These are phyloP conservation scores for Chaetomiaceae sp. DNA, from an alignment of 2,329 filamentous ascomycete genomes.

Conservation along the genomic window DNA sequence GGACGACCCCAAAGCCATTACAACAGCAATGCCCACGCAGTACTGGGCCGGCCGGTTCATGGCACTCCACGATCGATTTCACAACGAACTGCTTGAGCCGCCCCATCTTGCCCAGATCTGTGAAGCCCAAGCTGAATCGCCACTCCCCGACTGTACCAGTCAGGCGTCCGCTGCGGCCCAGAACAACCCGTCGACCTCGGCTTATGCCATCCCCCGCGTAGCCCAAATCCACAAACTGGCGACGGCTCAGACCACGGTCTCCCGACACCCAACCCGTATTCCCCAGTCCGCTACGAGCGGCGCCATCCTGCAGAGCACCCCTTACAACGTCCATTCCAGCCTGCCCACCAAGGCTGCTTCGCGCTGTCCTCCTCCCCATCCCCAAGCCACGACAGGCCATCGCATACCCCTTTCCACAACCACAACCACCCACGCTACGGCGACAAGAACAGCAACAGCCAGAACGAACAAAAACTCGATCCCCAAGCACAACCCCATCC, in stretches of 20 bases:
- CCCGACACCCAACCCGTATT: constrained; percentile 11
- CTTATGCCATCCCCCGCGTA: constrained; percentile 15
- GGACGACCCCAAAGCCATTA: constrained; percentile 31
- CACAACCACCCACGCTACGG: not conserved
- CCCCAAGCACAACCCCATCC: not conserved
- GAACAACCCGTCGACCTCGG: constrained; percentile 23
- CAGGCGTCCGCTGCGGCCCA: constrained; percentile 5
- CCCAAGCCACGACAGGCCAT: not conserved
- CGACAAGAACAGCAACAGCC: too few species aligned
- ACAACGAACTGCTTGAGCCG: constrained; percentile 34
- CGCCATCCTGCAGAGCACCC: constrained; percentile 16
- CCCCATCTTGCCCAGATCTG: constrained; percentile 24
- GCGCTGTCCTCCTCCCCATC: not conserved
- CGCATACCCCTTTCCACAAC: not conserved
- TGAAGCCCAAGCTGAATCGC: constrained; percentile 13
- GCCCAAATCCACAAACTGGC: not conserved
- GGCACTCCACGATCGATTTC: constrained; percentile 51
- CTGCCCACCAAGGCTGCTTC: not conserved
- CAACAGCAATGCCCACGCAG: constrained; percentile 40
- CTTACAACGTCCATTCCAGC: not conserved
- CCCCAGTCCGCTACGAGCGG: constrained; percentile 25
- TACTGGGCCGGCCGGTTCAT: constrained; percentile 62
- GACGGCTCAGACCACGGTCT: not conserved
- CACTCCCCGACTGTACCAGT: not conserved
- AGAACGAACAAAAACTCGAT: not conserved